A percentile compares a stretch with the other conserved stretches of the same genome.
Conservation (phyloP, 169 alveolate species). For the Perkinsus marinus region DNA sequence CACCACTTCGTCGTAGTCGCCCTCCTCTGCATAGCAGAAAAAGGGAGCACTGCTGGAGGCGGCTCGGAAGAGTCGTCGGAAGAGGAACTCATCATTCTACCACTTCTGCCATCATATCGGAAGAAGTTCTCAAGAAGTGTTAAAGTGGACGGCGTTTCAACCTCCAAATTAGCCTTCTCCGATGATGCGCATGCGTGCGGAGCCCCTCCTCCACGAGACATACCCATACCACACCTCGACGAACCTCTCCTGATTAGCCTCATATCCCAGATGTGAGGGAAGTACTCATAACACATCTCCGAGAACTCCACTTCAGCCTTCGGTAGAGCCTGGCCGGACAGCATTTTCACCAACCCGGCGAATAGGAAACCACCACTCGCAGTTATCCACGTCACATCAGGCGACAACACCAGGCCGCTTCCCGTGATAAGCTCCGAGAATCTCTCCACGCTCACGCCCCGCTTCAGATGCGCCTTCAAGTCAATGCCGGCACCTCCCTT, state of each 20-base stretch:
- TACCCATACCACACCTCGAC: neutral
- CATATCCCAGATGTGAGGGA: neutral
- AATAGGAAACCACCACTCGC: neutral
- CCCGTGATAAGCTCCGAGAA: neutral
- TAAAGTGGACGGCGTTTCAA: no score
- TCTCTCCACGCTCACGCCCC: neutral
- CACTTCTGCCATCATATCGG: no score
- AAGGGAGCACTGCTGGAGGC: no score
- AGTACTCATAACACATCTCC: neutral
- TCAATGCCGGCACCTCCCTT: neutral
- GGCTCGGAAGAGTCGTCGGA: no score
- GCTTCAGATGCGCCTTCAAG: neutral
- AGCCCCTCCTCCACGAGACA: no score
- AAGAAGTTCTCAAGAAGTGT: no score
- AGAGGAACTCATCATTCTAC: no score
- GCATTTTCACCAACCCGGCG: neutral
- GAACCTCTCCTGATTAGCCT: neutral
- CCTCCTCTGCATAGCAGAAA: no score
- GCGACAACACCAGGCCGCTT: neutral
- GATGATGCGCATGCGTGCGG: no score
- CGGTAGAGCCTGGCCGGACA: neutral
- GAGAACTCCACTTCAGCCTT: neutral
- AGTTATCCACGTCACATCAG: neutral
- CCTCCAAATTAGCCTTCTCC: no score
- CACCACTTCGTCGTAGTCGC: no score